Evolutionary conservation across 768 basidiomycete genomes (phyloP).

Genomic region (Leccinum incarnatum): DNA sequence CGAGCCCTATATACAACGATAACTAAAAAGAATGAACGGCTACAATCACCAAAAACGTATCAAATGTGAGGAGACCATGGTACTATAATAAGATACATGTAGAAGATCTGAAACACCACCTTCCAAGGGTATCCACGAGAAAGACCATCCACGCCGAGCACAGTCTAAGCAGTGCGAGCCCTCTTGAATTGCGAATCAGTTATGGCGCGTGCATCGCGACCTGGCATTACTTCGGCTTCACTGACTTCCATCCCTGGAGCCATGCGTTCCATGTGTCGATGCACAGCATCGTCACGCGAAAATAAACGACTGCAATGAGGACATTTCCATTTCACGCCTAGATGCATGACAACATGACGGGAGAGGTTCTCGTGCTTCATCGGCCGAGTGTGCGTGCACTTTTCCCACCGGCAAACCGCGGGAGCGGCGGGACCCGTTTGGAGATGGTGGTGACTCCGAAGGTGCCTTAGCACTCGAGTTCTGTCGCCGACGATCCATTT

Average conservation of each 20-base stretch:
- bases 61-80: constrained; percentile 1
- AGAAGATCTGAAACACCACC: background rate
- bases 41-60: background rate
- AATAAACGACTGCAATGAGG: constrained; percentile 24
- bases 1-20: background rate
- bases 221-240: constrained; percentile 25
- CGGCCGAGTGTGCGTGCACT: constrained; percentile 20
- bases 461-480: constrained; percentile 25
- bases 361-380: constrained; percentile 35
- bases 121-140: background rate
- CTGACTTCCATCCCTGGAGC: constrained; percentile 19
- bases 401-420: constrained; percentile 23
- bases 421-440: constrained; percentile 14
- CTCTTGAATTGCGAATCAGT: constrained; percentile 4
- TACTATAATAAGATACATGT: background rate
- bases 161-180: constrained; percentile 5
- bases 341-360: constrained; percentile 29
- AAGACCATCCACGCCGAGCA: background rate
- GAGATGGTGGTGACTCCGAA: constrained; percentile 24
- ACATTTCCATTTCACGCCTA: constrained; percentile 31
- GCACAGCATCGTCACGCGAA: constrained; percentile 33
- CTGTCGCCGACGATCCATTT: constrained; percentile 28
- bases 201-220: constrained; percentile 12
- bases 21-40: background rate
- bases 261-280: constrained; percentile 32